Conservation (phyloP, 2,329 filamentous ascomycete species). For the Fusarium kyushuense region DNA sequence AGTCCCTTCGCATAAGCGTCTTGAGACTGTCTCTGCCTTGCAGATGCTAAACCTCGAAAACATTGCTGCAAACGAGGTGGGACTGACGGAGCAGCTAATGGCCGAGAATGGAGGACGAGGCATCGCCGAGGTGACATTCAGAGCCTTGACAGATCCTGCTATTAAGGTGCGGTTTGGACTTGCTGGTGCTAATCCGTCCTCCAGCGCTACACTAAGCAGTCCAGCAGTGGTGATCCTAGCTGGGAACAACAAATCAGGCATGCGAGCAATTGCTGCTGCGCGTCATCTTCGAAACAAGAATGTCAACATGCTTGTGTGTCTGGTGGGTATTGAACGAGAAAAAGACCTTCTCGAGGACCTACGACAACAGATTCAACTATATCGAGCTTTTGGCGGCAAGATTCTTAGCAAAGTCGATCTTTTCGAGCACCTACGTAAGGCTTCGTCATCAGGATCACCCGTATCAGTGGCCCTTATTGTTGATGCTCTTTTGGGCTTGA, state of each 20-base stretch:
- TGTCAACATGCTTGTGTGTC: constrained; percentile 81
- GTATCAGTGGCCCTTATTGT: constrained; percentile 81
- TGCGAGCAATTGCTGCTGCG: constrained; percentile 85
- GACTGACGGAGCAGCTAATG: constrained; percentile 89
- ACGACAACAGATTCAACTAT: constrained; percentile 83
- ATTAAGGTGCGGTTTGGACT: constrained; percentile 65
- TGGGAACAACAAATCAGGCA: constrained; percentile 93
- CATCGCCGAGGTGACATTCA: constrained; percentile 85
- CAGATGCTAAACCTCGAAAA: constrained; percentile 95
- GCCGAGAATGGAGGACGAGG: constrained; percentile 91
- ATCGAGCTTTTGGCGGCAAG: constrained; percentile 83
- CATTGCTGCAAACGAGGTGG: constrained; percentile 87
- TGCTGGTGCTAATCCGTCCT: constrained; percentile 54
- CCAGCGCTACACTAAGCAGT: constrained; percentile 48
- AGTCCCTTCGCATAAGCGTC: constrained; percentile 65
- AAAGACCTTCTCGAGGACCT: constrained; percentile 84
- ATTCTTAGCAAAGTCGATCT: constrained; percentile 72
- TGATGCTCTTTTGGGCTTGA: constrained; percentile 88
- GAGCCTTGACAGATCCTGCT: constrained; percentile 72
- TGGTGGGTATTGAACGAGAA: constrained; percentile 87
- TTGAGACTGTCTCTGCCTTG: constrained; percentile 75
- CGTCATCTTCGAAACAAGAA: constrained; percentile 89
- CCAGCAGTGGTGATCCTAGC: constrained; percentile 79
- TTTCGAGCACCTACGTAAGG: constrained; percentile 69
- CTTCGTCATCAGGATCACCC: constrained; percentile 56